Percentiles rank a stretch among this genome's conserved stretches.
These are phyloP conservation scores for Acer saccharum DNA, from an alignment of 345 rosid genomes.

Conservation along the genomic window DNA sequence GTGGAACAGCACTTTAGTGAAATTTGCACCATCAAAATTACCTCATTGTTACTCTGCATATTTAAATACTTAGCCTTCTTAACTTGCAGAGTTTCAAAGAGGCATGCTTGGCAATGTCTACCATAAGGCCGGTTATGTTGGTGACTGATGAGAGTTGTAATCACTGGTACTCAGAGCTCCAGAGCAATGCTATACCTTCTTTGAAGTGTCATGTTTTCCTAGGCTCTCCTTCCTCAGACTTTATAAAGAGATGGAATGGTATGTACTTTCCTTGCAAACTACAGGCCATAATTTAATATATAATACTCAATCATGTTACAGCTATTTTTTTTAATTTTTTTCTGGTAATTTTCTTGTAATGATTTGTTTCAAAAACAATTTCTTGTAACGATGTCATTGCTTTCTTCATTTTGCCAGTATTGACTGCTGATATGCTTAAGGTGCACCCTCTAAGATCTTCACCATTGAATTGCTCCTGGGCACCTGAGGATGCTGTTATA, in stretches of 20 bases:
- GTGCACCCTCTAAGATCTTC: constrained; percentile 16
- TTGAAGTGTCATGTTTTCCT: constrained; percentile 65
- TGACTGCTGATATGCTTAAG: constrained; percentile 48
- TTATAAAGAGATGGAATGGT: constrained; percentile 31
- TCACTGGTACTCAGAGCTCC: constrained; percentile 45
- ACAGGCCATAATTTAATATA: background rate
- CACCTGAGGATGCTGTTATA: constrained; percentile 68
- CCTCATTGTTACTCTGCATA: background rate
- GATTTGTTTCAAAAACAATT: background rate
- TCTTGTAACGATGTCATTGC: background rate
- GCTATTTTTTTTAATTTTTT: background rate
- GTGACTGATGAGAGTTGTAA: constrained; percentile 65
- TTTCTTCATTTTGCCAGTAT: constrained; percentile 39
- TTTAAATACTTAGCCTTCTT: background rate
- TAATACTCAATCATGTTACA: background rate
- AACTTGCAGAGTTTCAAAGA: constrained; percentile 65
- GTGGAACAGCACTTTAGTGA: background rate
- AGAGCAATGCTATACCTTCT: constrained; percentile 43
- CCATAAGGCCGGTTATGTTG: constrained; percentile 58
- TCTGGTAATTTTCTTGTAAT: constrained; percentile 1
- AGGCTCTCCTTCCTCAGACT: constrained; percentile 36
- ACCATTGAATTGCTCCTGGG: constrained; percentile 47
- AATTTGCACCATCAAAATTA: background rate
- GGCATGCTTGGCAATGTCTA: constrained; percentile 59
- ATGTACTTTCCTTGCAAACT: constrained; percentile 21